Evolutionary conservation across 768 basidiomycete species (phyloP), one percentile per base, ranked within the genome.

Genomic region (Podaxis rugospora): DNA sequence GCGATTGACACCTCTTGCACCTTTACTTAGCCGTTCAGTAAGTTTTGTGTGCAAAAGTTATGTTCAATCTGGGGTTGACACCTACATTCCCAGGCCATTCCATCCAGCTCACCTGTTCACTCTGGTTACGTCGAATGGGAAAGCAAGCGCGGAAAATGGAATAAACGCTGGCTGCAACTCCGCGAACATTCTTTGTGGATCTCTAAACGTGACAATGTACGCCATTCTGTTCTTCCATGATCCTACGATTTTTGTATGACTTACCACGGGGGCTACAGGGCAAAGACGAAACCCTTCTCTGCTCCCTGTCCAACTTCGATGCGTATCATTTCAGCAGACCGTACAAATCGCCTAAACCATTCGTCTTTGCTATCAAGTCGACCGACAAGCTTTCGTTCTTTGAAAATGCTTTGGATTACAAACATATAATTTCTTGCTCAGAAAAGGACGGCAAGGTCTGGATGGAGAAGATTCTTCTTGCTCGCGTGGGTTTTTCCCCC

Each of bases 61-160:
- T 14, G 32, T 49, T 59, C 47, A 54, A 49, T 32, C 23, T 25
- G n/a, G 50, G 52, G 32, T 64, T 64, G 61, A 64, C 65, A 23
- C 64, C 55, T 49, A 52, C 47, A n/a, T 32, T 32, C 32, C 32
- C 56, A 76, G 76, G 74, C 74, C 55, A 75, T 76, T 16, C 80
- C 77, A 18, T 72, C 80, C n/a, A 79, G 74, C 63, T 74, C 81
- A 25, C 78, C 82, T 5, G 74, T 71, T 21, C 72, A 77, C 67
- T 75, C 77, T 39, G 78, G 89, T 5, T 94, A 87, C 67, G 85
- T 98, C 25, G 92, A 98, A 71, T 91, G 87, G 83, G 93, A 96
- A 76, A 79, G 78, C 49, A 98, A 96, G 75, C 85, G 89, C 62
- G 94, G 94, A 37, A 97, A 97, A 73, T 99, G 96, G 97, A 88